These are phyloP conservation scores for Auricularia sp. DNA, from an alignment of 768 basidiomycete species.

Conservation along the genomic window DNA sequence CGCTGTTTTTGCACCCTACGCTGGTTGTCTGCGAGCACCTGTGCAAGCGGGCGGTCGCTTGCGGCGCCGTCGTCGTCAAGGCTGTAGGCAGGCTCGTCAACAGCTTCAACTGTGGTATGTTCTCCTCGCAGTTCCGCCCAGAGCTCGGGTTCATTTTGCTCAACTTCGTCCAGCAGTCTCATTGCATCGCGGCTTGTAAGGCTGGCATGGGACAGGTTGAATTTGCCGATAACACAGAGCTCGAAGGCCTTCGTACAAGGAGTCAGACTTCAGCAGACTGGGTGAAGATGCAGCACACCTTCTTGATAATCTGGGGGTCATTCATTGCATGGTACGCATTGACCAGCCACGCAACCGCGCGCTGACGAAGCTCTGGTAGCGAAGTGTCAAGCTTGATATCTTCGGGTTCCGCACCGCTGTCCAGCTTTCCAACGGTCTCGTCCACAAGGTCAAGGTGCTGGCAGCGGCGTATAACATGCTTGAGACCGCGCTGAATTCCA, in stretches of 20 bases:
- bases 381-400: conserved; percentile 14
- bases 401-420: conserved; percentile 7
- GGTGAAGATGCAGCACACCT: conserved; percentile 4
- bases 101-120: no score
- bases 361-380: conserved; percentile 15
- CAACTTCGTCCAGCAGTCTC: neutral
- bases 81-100: no score
- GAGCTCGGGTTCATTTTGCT: neutral
- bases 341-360: conserved; percentile 23
- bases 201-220: conserved; percentile 19
- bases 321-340: conserved; percentile 22
- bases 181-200: conserved; percentile 12
- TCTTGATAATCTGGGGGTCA: conserved; percentile 15
- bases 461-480: conserved; percentile 21
- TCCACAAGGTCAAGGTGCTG: conserved; percentile 27
- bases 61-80: no score
- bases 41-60: no score
- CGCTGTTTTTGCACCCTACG: no score
- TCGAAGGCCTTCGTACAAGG: conserved; percentile 17
- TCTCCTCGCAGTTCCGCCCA: neutral
- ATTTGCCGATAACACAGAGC: conserved; percentile 13
- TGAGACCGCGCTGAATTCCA: conserved; percentile 27
- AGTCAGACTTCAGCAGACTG: no score
- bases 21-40: no score
- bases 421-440: conserved; percentile 18